These are phyloP conservation scores for Solanum clarkiae DNA, from an alignment of 257 asterid species.

Conservation along the genomic window DNA sequence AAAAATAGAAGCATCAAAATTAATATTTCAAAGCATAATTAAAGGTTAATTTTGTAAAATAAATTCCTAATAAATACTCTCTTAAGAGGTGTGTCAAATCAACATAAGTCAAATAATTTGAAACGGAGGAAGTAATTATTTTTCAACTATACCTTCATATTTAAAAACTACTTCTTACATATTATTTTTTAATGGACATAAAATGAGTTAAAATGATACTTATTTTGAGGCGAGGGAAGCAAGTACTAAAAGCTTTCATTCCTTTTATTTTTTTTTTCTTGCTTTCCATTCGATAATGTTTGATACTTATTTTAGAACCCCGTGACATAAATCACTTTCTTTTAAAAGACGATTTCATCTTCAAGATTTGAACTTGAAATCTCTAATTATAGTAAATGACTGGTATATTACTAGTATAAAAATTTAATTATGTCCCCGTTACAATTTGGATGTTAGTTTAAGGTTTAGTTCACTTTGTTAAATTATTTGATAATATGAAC, in stretches of 20 bases:
- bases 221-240: neutral
- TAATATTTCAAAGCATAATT: too few relatives aligned
- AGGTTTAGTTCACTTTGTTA: too few relatives aligned
- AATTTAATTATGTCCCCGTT: too few relatives aligned
- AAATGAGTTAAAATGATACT: neutral
- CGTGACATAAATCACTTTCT: neutral
- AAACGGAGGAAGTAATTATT: too few relatives aligned
- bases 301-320: neutral
- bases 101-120: too few relatives aligned
- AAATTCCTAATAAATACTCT: neutral
- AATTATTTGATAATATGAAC: too few relatives aligned
- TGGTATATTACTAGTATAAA: neutral
- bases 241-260: neutral
- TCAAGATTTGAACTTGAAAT: neutral
- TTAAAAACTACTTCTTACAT: neutral
- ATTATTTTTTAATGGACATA: neutral
- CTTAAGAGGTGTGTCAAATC: rapidly evolving
- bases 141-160: neutral
- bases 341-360: rapidly evolving
- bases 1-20: too few relatives aligned
- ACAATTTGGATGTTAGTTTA: neutral
- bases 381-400: too few relatives aligned
- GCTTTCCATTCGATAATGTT: neutral
- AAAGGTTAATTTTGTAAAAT: neutral
- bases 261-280: neutral